Base-by-base conservation (phyloP, 2,329 filamentous ascomycete species). In the Delphinella strobiligena region DNA sequence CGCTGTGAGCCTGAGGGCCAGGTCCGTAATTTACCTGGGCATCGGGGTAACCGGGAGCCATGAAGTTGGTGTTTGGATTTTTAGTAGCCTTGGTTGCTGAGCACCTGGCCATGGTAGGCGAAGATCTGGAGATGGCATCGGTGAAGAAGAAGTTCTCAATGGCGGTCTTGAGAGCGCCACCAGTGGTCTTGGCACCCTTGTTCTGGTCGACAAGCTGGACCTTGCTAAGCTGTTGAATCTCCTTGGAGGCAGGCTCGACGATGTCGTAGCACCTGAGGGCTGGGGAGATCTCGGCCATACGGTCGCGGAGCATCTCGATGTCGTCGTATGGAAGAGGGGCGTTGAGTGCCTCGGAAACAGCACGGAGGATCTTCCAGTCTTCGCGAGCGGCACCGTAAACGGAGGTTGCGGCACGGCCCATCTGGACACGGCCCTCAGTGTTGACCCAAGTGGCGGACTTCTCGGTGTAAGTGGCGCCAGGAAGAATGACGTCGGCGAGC, bases 111-210 rank as follows among this genome's bases (percentile, higher is more conserved):
- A 98, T 98, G 43, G 91, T 98, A 37, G 91, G 88, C 47, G 88
- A 95, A 69, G 88, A 95, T 74, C 91, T 80, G 30, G 88, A 93
- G 62, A 98, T 95, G 43, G 81, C 78, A 65, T 98, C 89, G 61
- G 91, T 98, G 66, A 96, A 94, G 69, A 88, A 98, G 64, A 98
- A 98, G 70, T 98, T 85, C 54, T 94, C 80, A 52, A 98, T 85
- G 42, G 82, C 78, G 64, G 83, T 84, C 71, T 79, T 85, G 54
- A 98, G 72, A 19, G 83, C 76, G 52, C 72, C 65, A n/a, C 78
- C 79, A 31, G 69, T 80, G n/a, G 72, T 55, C 64, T 84, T 81
- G 37, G 77, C 66, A 35, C 85, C 87, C 75, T 91, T 94, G 72
- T 96, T 96, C 64, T 93, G 84, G 58, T 96, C 91, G 38, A 94